phyloP scores from a whole-genome alignment of 2,329 filamentous ascomycete genomes.

The Talaromyces sp. region DNA sequence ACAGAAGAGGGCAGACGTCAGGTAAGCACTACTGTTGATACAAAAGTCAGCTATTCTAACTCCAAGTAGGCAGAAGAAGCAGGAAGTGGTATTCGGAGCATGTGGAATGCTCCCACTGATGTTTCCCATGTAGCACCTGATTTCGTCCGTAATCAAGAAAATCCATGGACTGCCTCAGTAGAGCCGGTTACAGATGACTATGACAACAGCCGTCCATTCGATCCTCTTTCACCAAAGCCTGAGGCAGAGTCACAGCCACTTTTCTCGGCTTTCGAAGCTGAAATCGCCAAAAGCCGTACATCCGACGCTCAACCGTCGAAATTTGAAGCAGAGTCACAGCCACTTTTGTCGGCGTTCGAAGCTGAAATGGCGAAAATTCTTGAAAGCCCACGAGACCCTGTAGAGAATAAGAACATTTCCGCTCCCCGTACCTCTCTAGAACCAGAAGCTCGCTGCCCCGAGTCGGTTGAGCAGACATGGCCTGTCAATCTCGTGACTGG shows the following conservation, averaged over 20 bases:
- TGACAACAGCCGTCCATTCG: not conserved
- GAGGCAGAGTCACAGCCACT: constrained; percentile 30
- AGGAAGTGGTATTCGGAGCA: constrained; percentile 20
- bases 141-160: constrained; percentile 8
- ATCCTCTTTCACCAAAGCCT: constrained; percentile 15
- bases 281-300: constrained; percentile 23
- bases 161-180: constrained; percentile 5
- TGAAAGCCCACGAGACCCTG: not conserved
- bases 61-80: constrained; percentile 23
- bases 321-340: constrained; percentile 24
- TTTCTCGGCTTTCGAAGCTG: constrained; percentile 39
- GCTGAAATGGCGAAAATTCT: constrained; percentile 38
- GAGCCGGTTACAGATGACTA: not conserved
- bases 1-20: constrained; percentile 27
- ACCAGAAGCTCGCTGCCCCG: constrained; percentile 16
- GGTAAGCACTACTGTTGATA: constrained; percentile 18
- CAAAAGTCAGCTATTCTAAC: constrained; percentile 12
- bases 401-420: not conserved
- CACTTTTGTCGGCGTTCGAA: constrained; percentile 40
- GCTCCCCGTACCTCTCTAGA: constrained; percentile 6
- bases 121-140: not conserved
- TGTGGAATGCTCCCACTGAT: not conserved
- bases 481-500: constrained; percentile 33
- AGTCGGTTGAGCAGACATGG: constrained; percentile 22
- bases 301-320: constrained; percentile 11